Evolutionary conservation across 805 yeast species (phyloP).

Genomic region (Barnettozyma wickerhamii): DNA sequence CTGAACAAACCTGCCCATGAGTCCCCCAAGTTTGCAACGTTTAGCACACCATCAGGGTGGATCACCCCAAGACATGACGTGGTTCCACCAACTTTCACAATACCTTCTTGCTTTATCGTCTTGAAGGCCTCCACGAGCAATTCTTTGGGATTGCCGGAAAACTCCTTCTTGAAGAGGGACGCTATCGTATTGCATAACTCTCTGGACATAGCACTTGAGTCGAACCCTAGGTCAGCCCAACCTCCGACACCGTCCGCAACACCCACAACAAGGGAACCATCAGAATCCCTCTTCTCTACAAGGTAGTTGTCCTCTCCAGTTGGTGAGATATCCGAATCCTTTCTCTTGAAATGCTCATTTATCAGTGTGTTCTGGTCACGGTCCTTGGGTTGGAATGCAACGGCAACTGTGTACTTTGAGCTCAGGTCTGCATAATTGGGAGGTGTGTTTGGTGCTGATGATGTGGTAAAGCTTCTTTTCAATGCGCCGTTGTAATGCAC

Average conservation of each 20-base stretch:
- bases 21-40: slow-evolving; percentile 84
- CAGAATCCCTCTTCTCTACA: slow-evolving; percentile 32
- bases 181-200: slow-evolving; percentile 64
- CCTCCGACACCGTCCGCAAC: slow-evolving; percentile 98
- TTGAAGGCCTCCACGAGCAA: slow-evolving; percentile 56
- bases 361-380: slow-evolving; percentile 48
- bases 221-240: slow-evolving; percentile 90
- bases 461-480: slow-evolving; percentile 11
- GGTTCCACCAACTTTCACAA: slow-evolving; percentile 86
- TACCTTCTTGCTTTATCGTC: slow-evolving; percentile 46
- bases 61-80: slow-evolving; percentile 85
- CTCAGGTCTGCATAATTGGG: slow-evolving; percentile 19
- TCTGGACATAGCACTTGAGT: slow-evolving; percentile 81
- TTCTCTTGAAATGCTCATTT: slow-evolving; percentile 25
- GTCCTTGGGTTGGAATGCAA: slow-evolving; percentile 72
- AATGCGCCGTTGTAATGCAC: slow-evolving; percentile 1
- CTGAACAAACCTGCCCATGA: slow-evolving; percentile 92
- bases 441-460: slow-evolving; percentile 13
- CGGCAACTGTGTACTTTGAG: slow-evolving; percentile 51
- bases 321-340: slow-evolving; percentile 42
- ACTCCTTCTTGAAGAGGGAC: slow-evolving; percentile 18
- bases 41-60: slow-evolving; percentile 47
- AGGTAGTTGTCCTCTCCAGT: slow-evolving; percentile 79
- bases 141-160: slow-evolving; percentile 24
- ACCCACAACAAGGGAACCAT: slow-evolving; percentile 50